These are phyloP conservation scores for Chaetoscypha palmicola DNA, from an alignment of 2,329 filamentous ascomycete genomes.

Conservation along the genomic window DNA sequence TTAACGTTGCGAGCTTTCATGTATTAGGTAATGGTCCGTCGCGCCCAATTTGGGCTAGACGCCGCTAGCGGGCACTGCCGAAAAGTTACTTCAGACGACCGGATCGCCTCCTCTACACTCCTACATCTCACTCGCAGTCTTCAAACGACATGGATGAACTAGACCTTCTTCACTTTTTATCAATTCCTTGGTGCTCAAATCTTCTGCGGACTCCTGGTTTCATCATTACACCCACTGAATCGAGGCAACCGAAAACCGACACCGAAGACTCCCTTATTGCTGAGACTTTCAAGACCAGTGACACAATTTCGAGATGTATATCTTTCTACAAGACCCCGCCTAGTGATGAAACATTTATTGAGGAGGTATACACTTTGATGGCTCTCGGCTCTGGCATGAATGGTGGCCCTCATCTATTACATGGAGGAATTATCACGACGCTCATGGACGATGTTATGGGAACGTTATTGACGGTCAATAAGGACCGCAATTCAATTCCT, in stretches of 20 bases:
- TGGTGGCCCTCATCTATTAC: slow-evolving; percentile 44
- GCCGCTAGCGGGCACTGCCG: too few species aligned
- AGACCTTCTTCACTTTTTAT: slow-evolving; percentile 29
- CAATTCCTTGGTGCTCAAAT: slow-evolving; percentile 43
- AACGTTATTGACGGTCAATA: slow-evolving; percentile 35
- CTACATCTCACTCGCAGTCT: too few species aligned
- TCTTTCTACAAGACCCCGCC: slow-evolving; percentile 36
- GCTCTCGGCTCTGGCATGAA: slow-evolving; percentile 45
- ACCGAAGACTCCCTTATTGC: slow-evolving; percentile 48
- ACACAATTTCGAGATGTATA: slow-evolving; percentile 42
- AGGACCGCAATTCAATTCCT: slow-evolving; percentile 12
- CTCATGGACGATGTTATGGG: slow-evolving; percentile 55
- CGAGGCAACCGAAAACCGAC: slow-evolving; percentile 33
- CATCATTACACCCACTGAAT: slow-evolving; percentile 34
- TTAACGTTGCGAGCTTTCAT: too few species aligned
- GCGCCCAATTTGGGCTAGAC: too few species aligned
- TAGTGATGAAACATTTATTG: slow-evolving; percentile 2
- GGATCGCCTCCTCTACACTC: too few species aligned
- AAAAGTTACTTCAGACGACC: too few species aligned
- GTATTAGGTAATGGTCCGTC: too few species aligned
- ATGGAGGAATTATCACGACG: slow-evolving; percentile 51
- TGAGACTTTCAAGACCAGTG: slow-evolving; percentile 42
- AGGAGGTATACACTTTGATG: slow-evolving; percentile 16
- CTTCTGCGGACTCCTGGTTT: slow-evolving; percentile 38
- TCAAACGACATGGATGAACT: slow-evolving; percentile 5